A percentile compares a stretch with the other conserved stretches of the same genome.
These are phyloP conservation scores for Phytopythium litorale DNA, from an alignment of 352 stramenopile genomes.

Conservation along the genomic window DNA sequence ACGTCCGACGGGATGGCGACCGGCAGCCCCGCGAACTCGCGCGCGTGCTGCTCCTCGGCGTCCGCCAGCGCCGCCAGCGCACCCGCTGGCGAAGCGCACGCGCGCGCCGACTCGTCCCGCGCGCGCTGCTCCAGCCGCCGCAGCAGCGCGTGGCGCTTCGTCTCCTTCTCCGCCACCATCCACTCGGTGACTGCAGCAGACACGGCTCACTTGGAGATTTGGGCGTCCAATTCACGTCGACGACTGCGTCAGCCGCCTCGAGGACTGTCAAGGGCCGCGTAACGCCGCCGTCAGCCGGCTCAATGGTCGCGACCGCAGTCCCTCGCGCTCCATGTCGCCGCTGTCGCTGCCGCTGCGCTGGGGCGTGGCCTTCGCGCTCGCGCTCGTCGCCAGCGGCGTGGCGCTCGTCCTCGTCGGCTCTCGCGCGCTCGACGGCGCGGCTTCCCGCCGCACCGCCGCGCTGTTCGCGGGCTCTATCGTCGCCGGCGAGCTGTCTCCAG, in stretches of 20 bases:
- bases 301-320: neutral
- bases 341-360: conserved; percentile 12
- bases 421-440: conserved; percentile 11
- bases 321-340: conserved; percentile 6
- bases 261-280: neutral
- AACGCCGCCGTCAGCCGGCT: neutral
- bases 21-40: conserved; percentile 70
- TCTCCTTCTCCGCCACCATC: too few species aligned
- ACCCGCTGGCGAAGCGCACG: neutral
- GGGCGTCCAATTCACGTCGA: too few species aligned
- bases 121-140: neutral
- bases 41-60: conserved; percentile 46
- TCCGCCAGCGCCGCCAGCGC: neutral
- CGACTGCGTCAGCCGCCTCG: too few species aligned
- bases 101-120: neutral
- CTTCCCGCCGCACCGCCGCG: conserved; percentile 3
- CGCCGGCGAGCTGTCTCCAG: too few species aligned
- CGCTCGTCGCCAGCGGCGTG: conserved; percentile 16
- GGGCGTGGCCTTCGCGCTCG: conserved; percentile 16
- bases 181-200: too few species aligned
- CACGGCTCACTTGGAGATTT: too few species aligned
- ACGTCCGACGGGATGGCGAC: conserved; percentile 49
- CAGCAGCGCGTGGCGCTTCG: too few species aligned
- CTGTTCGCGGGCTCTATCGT: conserved; percentile 19
- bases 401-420: conserved; percentile 22